Base-by-base conservation (phyloP, 345 rosid genomes). In the Abelmoschus esculentus region DNA sequence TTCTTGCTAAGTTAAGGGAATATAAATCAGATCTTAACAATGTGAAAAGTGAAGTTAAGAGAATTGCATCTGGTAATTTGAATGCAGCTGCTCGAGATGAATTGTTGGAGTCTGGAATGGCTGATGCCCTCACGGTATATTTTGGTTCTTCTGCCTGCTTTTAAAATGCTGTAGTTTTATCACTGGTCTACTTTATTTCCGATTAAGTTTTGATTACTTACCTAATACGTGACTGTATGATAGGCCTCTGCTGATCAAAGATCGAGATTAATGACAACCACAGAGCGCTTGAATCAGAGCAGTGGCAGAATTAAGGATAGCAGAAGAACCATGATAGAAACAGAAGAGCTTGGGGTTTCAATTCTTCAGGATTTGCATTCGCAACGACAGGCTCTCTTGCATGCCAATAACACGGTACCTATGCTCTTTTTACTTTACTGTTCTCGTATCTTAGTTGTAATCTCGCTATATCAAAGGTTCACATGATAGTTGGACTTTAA, bases 281-380 rank as follows among this genome's bases (percentile, higher is more conserved):
- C 99, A 5, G 99, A 80, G 10, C 87, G 90, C 71, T 69, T 95
- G 75, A 84, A 84, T 55, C 82, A 84, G 1, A 74, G 90, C 52
- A 72, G 89, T 36, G 92, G 85, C 72, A 83, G 96, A 81, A 71
- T 91, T 54, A 90, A 82, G 81, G 98, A 91, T 47, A 77, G 98
- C 79, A 88, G 96, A 76, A 90, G 82, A 80, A 85, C 86, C 58
- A 95, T 95, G 97, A 84, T 91, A 70, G 99, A 95, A 78, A 95
- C 98, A 28, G 98, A 95, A 82, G 98, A 95, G 34, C 92, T 91
- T 47, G 98, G 99, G 55, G 98, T 95, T 70, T 90, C 99, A 8
- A 84, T 95, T 81, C 98, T 95, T 75, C 90, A 90, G 72, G 26
- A 22, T 22, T 22, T 22, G 26, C 26, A 22, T 22, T 22, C 26